Evolutionary conservation across 495 filamentous ascomycete species (phyloP), one percentile per base, ranked within the genome.

Genomic region (Daldinia decipiens): DNA sequence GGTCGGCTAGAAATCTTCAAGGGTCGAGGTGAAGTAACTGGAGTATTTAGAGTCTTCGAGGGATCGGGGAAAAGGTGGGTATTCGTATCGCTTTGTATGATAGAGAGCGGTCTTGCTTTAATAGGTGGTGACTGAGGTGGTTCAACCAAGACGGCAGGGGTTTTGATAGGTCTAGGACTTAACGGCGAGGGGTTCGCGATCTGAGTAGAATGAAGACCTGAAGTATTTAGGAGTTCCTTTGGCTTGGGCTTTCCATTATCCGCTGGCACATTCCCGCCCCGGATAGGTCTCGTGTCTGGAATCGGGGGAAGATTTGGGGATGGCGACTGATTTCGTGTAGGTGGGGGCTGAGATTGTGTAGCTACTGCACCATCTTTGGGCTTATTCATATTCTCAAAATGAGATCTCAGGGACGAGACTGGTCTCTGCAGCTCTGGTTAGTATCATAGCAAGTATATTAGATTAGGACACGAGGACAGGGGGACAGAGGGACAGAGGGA

Each of bases 371-470:
- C 64, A 61, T 83, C 79, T 74, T 81, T 87, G 58, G 82, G 75
- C 70, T 87, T 87, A 39, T 90, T 86, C 77, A 97, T 89, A 63
- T 91, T 91, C 83, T 99, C 95, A 75, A 99, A 99, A 76, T 95
- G 91, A 45, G 94, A 95, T 53, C 93, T 87, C 34, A 98, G 83
- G 51, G 95, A 97, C 45, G 95, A 99, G 27, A 99, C 95, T 0
- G 95, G 92, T 83, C 87, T 86, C 86, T 87, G 64, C 36, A 24
- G 38, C 24, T 74, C 32, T 31, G 36, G 70, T 82, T 57, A 83
- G 76, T 39, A 73, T 56, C 26, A 40, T 26, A 47, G 36, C 4
- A n/a, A 27, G 15, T 51, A 26, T 40, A 52, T 45, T 39, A n/a
- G 4, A 24, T 21, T 54, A 24, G 36, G 29, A 19, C 4, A 11